phyloP scores from a whole-genome alignment of 768 basidiomycete species.

The Suillus clintonianus region DNA sequence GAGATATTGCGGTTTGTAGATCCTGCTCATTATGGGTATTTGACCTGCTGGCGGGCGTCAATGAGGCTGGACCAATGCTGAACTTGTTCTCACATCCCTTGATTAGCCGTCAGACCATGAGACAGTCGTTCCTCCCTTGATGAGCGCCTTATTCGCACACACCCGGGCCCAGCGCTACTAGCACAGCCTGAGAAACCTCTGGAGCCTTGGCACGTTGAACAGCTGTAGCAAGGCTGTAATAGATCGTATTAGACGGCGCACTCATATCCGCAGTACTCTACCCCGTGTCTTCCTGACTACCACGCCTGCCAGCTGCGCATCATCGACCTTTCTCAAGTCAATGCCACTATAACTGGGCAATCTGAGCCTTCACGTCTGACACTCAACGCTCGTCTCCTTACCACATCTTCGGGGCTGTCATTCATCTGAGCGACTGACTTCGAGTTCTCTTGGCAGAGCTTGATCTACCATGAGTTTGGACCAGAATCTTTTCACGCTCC shows the following conservation, averaged over 20 bases:
- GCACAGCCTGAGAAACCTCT: background rate
- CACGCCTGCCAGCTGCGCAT: background rate
- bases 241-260: background rate
- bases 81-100: too few species aligned
- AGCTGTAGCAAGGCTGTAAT: background rate
- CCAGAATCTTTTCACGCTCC: conserved; percentile 82
- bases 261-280: background rate
- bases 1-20: background rate
- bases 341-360: background rate
- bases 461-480: conserved; percentile 69
- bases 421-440: background rate
- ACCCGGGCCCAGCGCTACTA: background rate
- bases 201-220: too few species aligned
- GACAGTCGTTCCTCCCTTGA: too few species aligned
- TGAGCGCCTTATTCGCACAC: too few species aligned
- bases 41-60: background rate
- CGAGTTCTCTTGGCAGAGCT: background rate
- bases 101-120: too few species aligned
- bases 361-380: background rate
- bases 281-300: background rate
- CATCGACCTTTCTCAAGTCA: background rate
- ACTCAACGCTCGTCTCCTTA: background rate
- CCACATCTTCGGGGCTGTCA: background rate
- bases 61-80: too few species aligned
- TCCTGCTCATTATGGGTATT: background rate